Evolutionary conservation across 2,329 filamentous ascomycete species (phyloP).

Genomic region (Neopestalotiopsis sp.): DNA sequence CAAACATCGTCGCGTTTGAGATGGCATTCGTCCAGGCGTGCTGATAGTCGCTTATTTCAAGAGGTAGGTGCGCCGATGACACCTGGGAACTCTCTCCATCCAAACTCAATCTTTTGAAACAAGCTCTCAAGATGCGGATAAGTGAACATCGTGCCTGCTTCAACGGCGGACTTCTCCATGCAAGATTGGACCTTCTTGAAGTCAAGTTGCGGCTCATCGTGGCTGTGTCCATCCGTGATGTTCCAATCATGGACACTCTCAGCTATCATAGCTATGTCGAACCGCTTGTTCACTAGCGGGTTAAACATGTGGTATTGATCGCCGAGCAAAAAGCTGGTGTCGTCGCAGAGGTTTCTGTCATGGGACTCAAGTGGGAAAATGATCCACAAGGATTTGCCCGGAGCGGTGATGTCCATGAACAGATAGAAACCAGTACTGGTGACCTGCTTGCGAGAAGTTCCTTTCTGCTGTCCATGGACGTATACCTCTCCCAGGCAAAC

Average conservation of each 20-base stretch:
- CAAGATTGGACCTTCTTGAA: neutral
- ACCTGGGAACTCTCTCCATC: neutral
- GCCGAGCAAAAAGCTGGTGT: neutral
- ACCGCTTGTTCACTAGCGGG: neutral
- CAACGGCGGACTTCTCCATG: neutral
- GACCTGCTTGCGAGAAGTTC: neutral
- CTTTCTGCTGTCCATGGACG: neutral
- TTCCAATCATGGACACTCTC: slow-evolving; percentile 6
- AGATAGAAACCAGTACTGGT: slow-evolving; percentile 13
- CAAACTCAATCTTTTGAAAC: neutral
- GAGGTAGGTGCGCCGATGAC: too few relatives aligned
- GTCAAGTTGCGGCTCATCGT: neutral
- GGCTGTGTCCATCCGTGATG: neutral
- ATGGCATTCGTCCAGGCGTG: too few relatives aligned
- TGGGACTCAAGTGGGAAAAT: slow-evolving; percentile 1
- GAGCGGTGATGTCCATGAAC: slow-evolving; percentile 17
- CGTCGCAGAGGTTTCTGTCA: neutral
- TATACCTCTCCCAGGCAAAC: slow-evolving; percentile 1
- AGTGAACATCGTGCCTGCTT: neutral
- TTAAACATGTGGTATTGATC: neutral
- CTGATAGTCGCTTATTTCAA: too few relatives aligned
- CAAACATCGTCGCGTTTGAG: too few relatives aligned
- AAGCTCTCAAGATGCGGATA: neutral
- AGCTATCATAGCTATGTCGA: slow-evolving; percentile 2
- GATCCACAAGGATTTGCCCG: slow-evolving; percentile 19